Evolutionary conservation across 2,329 filamentous ascomycete genomes (phyloP), one percentile per base, ranked within the genome.

Genomic region (Ascochyta rabiei): DNA sequence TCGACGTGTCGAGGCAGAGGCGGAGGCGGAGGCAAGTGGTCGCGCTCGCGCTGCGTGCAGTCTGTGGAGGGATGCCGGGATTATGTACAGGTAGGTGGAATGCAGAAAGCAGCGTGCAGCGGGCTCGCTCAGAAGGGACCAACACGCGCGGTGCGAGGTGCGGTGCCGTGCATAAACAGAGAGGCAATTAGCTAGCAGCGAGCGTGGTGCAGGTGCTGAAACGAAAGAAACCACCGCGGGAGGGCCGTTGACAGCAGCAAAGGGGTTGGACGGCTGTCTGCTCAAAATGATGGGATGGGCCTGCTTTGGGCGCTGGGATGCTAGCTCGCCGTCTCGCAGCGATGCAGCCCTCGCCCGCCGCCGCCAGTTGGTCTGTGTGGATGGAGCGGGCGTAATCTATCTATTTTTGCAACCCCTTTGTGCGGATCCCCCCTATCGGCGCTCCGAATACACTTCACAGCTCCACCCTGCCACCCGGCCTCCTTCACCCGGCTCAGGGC

Each of bases 161-260:
- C 48, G 18, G 24, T 47, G 45, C 45, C 41, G 28, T 53, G 45
- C 52, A 35, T 47, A 42, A 31, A 43, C 28, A 51, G 52, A 44
- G 39, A 47, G 2, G 21, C 59, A 57, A 67, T 58, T 63, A 67
- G 53, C 56, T 62, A 55, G 31, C 66, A 75, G 66, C 72, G 72
- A 73, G 51, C 51, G 70, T 72, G 58, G 53, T 58, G 52, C 59
- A 53, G 47, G 51, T 46, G 44, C 53, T 64, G 44, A 67, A 73
- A 72, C 67, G 69, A 71, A 70, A 60, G 70, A 60, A 65, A 59
- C 54, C 41, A 52, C 48, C 38, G 48, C 52, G 50, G 46, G 30
- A 55, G 9, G 18, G 57, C 60, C 57, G 60, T 67, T 66, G 58
- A 56, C 54, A 53, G 56, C 44, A 60, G 52, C 56, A 60, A 61